phyloP scores from a whole-genome alignment of 1,284 basidiomycete genomes.

The Athelia sp. region DNA sequence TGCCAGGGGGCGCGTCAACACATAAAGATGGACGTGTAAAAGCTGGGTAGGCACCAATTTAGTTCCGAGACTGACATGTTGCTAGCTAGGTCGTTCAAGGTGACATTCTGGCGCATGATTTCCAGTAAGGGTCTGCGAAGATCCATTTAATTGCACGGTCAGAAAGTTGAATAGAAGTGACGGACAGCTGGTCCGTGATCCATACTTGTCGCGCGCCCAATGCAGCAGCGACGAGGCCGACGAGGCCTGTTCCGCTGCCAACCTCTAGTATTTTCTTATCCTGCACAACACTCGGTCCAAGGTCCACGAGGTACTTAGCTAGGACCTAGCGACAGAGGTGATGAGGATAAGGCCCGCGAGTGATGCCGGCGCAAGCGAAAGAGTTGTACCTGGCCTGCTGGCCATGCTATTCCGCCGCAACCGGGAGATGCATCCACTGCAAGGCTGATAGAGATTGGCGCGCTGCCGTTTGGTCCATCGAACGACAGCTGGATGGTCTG shows the following conservation, averaged over 20 bases:
- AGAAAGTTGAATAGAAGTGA: conserved; percentile 16
- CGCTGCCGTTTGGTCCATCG: neutral
- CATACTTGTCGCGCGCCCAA: conserved; percentile 60
- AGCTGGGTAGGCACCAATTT: conserved; percentile 57
- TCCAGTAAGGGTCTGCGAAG: conserved; percentile 59
- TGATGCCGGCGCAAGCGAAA: conserved; percentile 14
- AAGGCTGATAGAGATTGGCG: conserved; percentile 40
- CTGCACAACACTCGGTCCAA: conserved; percentile 41
- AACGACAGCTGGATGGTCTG: neutral
- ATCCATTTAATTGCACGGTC: conserved; percentile 14
- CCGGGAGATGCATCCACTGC: conserved; percentile 77
- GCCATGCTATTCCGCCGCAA: conserved; percentile 91
- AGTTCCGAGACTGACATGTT: conserved; percentile 63
- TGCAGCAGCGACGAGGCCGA: conserved; percentile 77
- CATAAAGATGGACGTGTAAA: neutral
- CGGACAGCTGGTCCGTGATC: conserved; percentile 89
- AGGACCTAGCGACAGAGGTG: conserved; percentile 53
- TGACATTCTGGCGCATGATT: conserved; percentile 72
- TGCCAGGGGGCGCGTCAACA: conserved; percentile 7
- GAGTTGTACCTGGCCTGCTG: conserved; percentile 76
- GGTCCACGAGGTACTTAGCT: conserved; percentile 63
- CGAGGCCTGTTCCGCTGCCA: conserved; percentile 87
- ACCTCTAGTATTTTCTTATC: conserved; percentile 73
- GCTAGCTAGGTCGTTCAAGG: conserved; percentile 52
- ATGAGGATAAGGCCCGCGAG: conserved; percentile 2